phyloP scores from a whole-genome alignment of 257 asterid species.

The Anisodus tanguticus region DNA sequence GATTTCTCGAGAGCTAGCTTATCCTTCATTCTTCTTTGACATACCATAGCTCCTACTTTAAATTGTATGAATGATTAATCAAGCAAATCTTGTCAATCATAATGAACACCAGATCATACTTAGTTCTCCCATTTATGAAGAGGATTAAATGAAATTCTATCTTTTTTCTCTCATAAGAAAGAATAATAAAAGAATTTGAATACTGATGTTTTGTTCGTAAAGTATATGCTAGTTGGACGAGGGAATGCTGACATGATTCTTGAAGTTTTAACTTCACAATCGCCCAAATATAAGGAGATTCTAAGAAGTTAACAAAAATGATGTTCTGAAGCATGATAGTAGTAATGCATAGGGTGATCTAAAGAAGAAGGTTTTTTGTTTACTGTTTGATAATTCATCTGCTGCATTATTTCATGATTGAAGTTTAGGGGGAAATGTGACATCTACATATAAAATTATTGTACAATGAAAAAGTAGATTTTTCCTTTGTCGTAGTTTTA shows the following conservation, averaged over 20 bases:
- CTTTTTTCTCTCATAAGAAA: neutral
- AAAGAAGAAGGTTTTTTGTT: neutral
- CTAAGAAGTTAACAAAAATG: neutral
- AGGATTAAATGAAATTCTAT: neutral
- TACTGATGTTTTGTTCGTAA: neutral
- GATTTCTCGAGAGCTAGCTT: neutral
- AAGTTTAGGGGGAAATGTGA: neutral
- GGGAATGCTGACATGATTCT: neutral
- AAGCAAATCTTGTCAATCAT: neutral
- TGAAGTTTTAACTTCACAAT: neutral
- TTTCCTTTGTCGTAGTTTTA: neutral
- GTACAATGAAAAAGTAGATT: neutral
- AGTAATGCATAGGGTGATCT: neutral
- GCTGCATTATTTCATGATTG: neutral
- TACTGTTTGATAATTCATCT: neutral
- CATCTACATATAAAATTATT: neutral
- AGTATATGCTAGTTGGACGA: neutral
- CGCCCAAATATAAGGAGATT: neutral
- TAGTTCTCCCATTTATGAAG: neutral
- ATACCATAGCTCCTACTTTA: neutral
- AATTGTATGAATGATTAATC: neutral
- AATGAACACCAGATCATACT: neutral
- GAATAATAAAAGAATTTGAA: neutral
- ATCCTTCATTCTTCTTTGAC: neutral
- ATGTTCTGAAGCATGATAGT: neutral